Base-by-base conservation (phyloP, 805 yeast genomes). In the Komagataella kurtzmanii region DNA sequence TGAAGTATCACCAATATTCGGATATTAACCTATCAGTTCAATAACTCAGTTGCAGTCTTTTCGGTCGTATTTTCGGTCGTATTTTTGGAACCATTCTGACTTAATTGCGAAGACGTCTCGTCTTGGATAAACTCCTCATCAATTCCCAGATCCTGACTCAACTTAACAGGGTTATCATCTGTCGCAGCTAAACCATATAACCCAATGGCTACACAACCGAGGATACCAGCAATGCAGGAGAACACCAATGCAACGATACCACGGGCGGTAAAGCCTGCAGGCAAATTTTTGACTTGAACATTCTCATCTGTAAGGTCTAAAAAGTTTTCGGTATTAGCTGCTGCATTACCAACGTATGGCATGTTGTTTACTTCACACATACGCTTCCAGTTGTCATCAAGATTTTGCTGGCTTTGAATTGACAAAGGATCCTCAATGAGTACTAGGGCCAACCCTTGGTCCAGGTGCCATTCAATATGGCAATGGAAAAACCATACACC, bases 401-500 rank as follows among this genome's bases (percentile, higher is more conserved):
- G 63, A 51, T 73, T 73, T 68, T 85, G 86, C 52, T 72, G 71
- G 17, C 65, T 66, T 65, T 83, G 88, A 49, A 91, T 73, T 52
- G 75, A 74, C 8, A 65, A 58, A 24, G 99, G 99, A 52, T 88
- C 96, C 71, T 91, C 99, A 51, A 91, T 70, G 47, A 93, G 71
- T 8, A 75, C 73, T 52, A 89, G 60, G 10, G 95, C 95, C 60
- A 91, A 77, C 62, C 99, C 99, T 73, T 93, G 98, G 62, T 82
- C 77, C 74, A 91, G 77, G 72, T 93, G 99, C 99, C 99, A 91
- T 67, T 93, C 98, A 62, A 93, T 85, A 67, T 91, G 99, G 70
- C 99, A 91, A 72, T 91, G 99, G 95, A 93, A 93, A 67, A 83
- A 79, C 99, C 98, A 91, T 47, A 90, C 90, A 73, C 99, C 99